A percentile compares a stretch with the other conserved stretches of the same genome.
These are phyloP conservation scores for Trifolium fragiferum DNA, from an alignment of 306 rosid genomes.

Conservation along the genomic window DNA sequence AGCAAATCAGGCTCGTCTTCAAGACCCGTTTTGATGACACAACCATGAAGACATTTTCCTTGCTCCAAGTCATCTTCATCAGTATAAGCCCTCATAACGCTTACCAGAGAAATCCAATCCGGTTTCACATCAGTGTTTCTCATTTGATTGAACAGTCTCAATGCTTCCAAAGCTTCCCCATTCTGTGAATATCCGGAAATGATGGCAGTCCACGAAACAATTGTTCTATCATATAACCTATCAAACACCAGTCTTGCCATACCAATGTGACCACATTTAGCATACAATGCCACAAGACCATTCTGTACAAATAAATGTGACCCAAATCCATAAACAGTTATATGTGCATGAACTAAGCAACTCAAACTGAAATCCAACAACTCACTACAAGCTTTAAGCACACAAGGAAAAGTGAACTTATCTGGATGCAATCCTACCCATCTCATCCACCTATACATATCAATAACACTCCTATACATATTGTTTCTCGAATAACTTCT, in stretches of 20 bases:
- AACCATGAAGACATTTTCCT: slow-evolving; percentile 66
- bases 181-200: slow-evolving; percentile 72
- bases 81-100: slow-evolving; percentile 62
- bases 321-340: slow-evolving; percentile 52
- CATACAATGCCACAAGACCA: slow-evolving; percentile 66
- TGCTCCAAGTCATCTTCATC: slow-evolving; percentile 69
- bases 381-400: slow-evolving; percentile 63
- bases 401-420: slow-evolving; percentile 61
- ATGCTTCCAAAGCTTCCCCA: slow-evolving; percentile 62
- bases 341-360: slow-evolving; percentile 57
- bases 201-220: slow-evolving; percentile 77
- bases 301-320: slow-evolving; percentile 66
- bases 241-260: slow-evolving; percentile 64
- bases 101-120: slow-evolving; percentile 69
- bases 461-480: slow-evolving; percentile 43
- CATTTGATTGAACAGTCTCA: slow-evolving; percentile 64
- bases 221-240: slow-evolving; percentile 50
- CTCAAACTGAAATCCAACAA: slow-evolving; percentile 52
- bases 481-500: slow-evolving; percentile 55
- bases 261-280: slow-evolving; percentile 58
- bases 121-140: slow-evolving; percentile 48
- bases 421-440: slow-evolving; percentile 56
- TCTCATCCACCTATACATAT: slow-evolving; percentile 58
- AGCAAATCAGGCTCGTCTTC: slow-evolving; percentile 71
- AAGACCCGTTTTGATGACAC: slow-evolving; percentile 66